These are phyloP conservation scores for Dioscorea cayenensis DNA, from an alignment of 116 monocot species.

Conservation along the genomic window DNA sequence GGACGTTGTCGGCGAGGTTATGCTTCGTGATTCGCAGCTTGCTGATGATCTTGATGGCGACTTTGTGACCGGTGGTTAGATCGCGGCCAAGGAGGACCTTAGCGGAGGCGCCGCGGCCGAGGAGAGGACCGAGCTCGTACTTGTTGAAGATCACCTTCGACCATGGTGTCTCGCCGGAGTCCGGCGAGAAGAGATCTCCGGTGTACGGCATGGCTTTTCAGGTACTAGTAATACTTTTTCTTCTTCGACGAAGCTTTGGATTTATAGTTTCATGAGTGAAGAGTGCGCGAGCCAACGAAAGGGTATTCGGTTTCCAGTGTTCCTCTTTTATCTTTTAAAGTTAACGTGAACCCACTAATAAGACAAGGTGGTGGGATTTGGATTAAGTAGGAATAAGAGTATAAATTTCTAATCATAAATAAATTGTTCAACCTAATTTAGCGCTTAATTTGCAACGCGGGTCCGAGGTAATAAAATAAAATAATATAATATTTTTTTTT, in stretches of 20 bases:
- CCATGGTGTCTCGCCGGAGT: not conserved
- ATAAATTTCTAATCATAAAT: too few relatives aligned
- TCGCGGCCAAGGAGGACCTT: slow-evolving; percentile 35
- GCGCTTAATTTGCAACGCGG: too few relatives aligned
- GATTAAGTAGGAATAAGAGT: too few relatives aligned
- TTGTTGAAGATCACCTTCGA: slow-evolving; percentile 15
- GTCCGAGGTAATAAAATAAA: too few relatives aligned
- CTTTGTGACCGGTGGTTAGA: slow-evolving; percentile 14
- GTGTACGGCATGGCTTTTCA: not conserved
- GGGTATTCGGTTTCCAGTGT: too few relatives aligned
- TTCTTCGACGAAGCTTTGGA: not conserved
- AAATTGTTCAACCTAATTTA: too few relatives aligned
- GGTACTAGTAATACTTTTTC: not conserved
- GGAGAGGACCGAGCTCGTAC: slow-evolving; percentile 33
- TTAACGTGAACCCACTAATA: too few relatives aligned
- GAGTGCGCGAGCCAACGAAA: too few relatives aligned
- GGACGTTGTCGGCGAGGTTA: not conserved
- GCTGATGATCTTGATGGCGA: slow-evolving; percentile 30
- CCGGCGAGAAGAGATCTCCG: not conserved
- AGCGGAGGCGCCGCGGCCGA: slow-evolving; percentile 32
- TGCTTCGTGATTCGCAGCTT: slow-evolving; percentile 3
- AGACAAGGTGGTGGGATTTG: too few relatives aligned
- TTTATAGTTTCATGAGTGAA: too few relatives aligned
- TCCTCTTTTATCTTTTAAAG: too few relatives aligned
- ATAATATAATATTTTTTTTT: too few relatives aligned